Conservation (phyloP, 2,329 filamentous ascomycete genomes). For the Epicoccum sorghinum region DNA sequence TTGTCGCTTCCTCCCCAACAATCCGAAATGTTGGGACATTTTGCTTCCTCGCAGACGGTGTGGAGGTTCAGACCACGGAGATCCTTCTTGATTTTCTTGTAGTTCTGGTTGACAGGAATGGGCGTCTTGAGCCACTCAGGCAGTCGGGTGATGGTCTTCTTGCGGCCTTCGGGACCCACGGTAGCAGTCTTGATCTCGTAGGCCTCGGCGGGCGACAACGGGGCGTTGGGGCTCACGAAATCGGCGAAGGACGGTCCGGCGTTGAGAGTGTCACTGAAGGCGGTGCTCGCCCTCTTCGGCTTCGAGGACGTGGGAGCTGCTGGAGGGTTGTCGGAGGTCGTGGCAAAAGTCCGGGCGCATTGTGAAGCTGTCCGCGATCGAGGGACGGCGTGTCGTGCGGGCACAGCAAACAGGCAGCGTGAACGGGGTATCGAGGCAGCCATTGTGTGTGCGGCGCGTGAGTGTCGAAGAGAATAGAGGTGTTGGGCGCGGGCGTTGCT, state of each 20-base stretch:
- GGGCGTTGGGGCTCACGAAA: constrained; percentile 60
- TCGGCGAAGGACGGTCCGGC: constrained; percentile 68
- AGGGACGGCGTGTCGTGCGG: constrained; percentile 25
- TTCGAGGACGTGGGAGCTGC: constrained; percentile 30
- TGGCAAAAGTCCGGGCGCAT: constrained; percentile 41
- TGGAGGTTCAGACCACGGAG: constrained; percentile 86
- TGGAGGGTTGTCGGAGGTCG: constrained; percentile 37
- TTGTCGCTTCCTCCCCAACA: constrained; percentile 95
- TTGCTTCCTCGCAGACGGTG: constrained; percentile 96
- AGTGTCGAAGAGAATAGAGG: neutral
- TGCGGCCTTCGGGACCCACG: constrained; percentile 65
- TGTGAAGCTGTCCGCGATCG: constrained; percentile 23
- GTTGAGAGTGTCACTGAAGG: constrained; percentile 68
- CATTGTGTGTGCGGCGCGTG: constrained; percentile 24
- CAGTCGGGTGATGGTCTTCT: constrained; percentile 73
- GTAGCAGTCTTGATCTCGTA: constrained; percentile 67
- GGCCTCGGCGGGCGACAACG: constrained; percentile 57
- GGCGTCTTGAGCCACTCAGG: constrained; percentile 96
- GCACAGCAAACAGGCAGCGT: constrained; percentile 37
- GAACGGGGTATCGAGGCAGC: constrained; percentile 41
- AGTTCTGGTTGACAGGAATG: constrained; percentile 84
- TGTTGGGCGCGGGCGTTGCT: constrained; percentile 1
- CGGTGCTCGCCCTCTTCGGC: constrained; percentile 54
- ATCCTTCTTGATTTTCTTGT: constrained; percentile 94
- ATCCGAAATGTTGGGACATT: constrained; percentile 96